phyloP scores from a whole-genome alignment of 176 grass and related monocot genomes.

The Elymus sibiricus region DNA sequence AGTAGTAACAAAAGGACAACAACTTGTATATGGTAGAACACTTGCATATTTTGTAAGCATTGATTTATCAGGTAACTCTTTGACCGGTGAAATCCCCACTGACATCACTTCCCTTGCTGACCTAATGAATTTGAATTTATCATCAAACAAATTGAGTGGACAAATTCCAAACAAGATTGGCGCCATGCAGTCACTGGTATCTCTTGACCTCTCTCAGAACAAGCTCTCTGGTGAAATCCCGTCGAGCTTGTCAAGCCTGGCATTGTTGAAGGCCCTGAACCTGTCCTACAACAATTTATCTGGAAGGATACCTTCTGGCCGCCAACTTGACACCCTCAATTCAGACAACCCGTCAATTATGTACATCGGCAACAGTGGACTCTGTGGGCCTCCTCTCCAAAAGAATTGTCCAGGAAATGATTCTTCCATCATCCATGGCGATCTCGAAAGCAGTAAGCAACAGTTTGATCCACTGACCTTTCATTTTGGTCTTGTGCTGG shows the following conservation, averaged over 20 bases:
- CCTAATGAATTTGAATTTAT: not conserved
- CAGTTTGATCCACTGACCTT: not conserved
- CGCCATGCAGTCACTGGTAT: no score
- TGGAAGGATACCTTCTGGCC: slow-evolving; percentile 24
- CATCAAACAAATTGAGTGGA: no score
- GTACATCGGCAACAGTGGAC: not conserved
- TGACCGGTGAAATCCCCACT: slow-evolving; percentile 27
- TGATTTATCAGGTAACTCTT: slow-evolving; percentile 32
- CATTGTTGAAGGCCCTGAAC: slow-evolving; percentile 20
- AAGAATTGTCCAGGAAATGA: slow-evolving; percentile 6
- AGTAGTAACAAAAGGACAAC: slow-evolving; percentile 27
- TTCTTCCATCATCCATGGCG: not conserved
- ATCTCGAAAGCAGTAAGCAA: not conserved
- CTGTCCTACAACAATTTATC: slow-evolving; percentile 24
- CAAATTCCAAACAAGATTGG: no score
- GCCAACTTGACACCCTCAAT: slow-evolving; percentile 31
- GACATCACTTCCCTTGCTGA: slow-evolving; percentile 10
- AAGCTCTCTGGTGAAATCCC: no score
- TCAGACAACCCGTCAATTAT: not conserved
- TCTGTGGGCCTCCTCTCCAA: slow-evolving; percentile 23
- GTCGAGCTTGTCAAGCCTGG: not conserved
- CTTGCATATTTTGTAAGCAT: not conserved
- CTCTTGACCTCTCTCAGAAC: no score
- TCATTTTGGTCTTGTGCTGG: not conserved
- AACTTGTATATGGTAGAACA: not conserved